These are phyloP conservation scores for Apiospora marii DNA, from an alignment of 2,329 filamentous ascomycete species.

Conservation along the genomic window DNA sequence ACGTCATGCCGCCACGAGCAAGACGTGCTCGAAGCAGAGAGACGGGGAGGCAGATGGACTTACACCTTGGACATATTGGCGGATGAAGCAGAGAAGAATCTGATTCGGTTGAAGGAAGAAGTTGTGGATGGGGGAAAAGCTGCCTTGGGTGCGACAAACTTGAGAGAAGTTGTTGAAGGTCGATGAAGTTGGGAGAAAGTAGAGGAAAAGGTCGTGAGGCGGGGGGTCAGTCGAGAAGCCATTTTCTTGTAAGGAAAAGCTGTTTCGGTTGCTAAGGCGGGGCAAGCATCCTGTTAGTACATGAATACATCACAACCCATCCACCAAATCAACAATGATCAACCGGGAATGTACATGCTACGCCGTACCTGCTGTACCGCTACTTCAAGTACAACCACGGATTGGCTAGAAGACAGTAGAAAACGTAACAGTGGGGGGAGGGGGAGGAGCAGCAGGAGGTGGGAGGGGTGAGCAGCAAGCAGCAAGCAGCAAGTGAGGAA, in stretches of 20 bases:
- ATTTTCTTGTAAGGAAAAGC: constrained; percentile 19
- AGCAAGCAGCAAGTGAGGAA: not conserved
- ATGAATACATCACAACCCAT: constrained; percentile 13
- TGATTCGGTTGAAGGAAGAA: constrained; percentile 39
- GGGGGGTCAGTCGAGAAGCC: constrained; percentile 27
- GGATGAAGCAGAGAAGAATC: constrained; percentile 66
- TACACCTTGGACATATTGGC: constrained; percentile 80
- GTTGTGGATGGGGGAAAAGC: constrained; percentile 44
- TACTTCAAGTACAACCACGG: not conserved
- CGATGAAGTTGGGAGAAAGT: constrained; percentile 38
- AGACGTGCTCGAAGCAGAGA: constrained; percentile 19
- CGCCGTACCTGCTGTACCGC: not conserved
- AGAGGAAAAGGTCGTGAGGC: constrained; percentile 28
- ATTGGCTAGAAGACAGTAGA: too few relatives aligned
- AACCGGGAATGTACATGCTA: not conserved
- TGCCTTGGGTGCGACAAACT: constrained; percentile 43
- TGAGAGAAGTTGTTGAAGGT: constrained; percentile 48
- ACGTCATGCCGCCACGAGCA: constrained; percentile 28
- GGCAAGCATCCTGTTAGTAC: constrained; percentile 13
- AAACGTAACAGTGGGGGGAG: not conserved
- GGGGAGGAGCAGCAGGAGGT: not conserved
- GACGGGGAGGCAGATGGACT: constrained; percentile 47
- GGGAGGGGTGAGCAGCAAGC: not conserved
- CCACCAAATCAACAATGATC: constrained; percentile 1
- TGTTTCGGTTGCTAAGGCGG: constrained; percentile 19